Base-by-base conservation (phyloP, 2,329 filamentous ascomycete genomes). In the Talaromyces rugulosus region DNA sequence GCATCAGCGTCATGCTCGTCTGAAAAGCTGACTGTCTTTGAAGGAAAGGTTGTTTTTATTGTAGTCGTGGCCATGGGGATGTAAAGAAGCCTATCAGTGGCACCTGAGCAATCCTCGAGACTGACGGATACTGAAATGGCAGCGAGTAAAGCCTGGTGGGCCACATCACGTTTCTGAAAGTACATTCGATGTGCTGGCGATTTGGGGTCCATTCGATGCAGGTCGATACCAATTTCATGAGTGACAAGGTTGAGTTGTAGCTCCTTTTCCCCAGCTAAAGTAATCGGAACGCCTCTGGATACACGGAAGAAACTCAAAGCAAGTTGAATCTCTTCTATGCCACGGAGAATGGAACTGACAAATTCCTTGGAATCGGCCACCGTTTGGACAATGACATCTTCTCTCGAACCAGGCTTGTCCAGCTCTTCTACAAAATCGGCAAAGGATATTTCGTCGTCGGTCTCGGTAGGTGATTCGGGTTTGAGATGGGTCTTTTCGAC, bases 141-240 rank as follows among this genome's bases (percentile, higher is more conserved):
- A 18, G 94, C 95, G 27, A 95, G 85, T 40, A 99, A 83, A 11
- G 93, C 95, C 80, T 99, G 94, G 74, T 99, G 95, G 12, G 95
- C 95, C 70, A 97, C 88, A 72, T 97, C 95, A 64, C 92, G 89
- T 27, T 89, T 87, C 2, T 93, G 91, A 72, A 99, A 99, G 76
- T 99, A 98, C 95, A 98, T 99, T 65, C 95, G 88, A 81, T 99
- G 95, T 0, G 94, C 92, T 0, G 95, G 92, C 16, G 93, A 96
- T 69, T 91, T 94, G 50, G 91, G 89, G 73, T 99, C 94, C 60
- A 99, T 84, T 27, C 94, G 88, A 72, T 98, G 89, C 47, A 99
- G 81, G 72, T 99, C 95, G 72, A 99, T 85, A 63, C 94, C 94
- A 50, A 99, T 87, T 74, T 99, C 96, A 74, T 99, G 98, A 85